Conservation (phyloP, 805 yeast genomes). For the Vanderwaltozyma polyspora region DNA sequence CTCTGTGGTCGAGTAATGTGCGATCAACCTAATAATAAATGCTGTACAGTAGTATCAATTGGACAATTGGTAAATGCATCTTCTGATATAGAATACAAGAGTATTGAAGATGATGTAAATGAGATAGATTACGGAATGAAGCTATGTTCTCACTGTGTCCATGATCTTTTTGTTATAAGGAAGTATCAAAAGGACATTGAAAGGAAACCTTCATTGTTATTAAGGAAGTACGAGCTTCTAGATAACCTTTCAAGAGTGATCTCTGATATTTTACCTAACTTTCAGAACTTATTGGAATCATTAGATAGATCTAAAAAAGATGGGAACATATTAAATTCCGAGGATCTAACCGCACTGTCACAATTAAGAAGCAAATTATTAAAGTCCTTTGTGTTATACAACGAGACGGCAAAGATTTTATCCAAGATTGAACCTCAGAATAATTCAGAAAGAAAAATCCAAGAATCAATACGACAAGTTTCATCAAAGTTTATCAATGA, state of each 20-base stretch:
- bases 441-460: constrained; percentile 36
- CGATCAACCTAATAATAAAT: constrained; percentile 47
- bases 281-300: constrained; percentile 29
- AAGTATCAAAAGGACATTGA: constrained; percentile 34
- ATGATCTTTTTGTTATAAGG: constrained; percentile 45
- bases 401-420: constrained; percentile 36
- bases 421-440: constrained; percentile 26
- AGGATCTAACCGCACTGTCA: constrained; percentile 29
- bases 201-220: constrained; percentile 27
- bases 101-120: constrained; percentile 9
- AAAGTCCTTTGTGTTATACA: constrained; percentile 41
- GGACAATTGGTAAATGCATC: constrained; percentile 17
- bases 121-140: constrained; percentile 33
- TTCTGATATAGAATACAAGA: constrained; percentile 15
- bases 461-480: constrained; percentile 44
- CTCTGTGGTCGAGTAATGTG: constrained; percentile 79
- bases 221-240: constrained; percentile 34
- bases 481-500: constrained; percentile 55
- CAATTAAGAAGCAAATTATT: constrained; percentile 35
- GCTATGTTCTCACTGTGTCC: constrained; percentile 61
- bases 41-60: constrained; percentile 66
- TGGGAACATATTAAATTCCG: constrained; percentile 16
- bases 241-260: constrained; percentile 30
- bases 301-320: constrained; percentile 25
- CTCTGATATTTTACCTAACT: constrained; percentile 31